phyloP scores from a whole-genome alignment of 768 basidiomycete species.

The Leucosporidium creatinivorum region DNA sequence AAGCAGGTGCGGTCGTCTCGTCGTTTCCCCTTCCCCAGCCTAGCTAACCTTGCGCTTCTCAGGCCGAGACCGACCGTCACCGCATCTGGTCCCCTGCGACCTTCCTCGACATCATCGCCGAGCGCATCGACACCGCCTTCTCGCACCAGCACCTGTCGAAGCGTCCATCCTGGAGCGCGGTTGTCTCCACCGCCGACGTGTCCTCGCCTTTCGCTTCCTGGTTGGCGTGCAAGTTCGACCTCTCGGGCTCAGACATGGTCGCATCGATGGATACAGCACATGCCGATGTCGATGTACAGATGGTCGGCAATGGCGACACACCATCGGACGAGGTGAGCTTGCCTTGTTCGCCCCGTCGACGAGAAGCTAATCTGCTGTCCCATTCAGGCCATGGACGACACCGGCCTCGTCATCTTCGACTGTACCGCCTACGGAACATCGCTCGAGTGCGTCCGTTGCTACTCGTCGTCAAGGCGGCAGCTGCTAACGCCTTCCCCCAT shows the following conservation, averaged over 20 bases:
- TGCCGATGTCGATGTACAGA: neutral
- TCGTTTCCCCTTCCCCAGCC: constrained; percentile 37
- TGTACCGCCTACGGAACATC: neutral
- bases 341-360: too few relatives aligned
- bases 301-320: neutral
- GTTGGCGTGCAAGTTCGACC: constrained; percentile 25
- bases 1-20: constrained; percentile 3
- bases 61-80: constrained; percentile 68
- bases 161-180: constrained; percentile 4
- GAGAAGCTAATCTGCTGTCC: too few relatives aligned
- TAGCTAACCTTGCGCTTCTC: constrained; percentile 28
- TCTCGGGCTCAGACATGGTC: neutral
- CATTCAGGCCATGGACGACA: neutral
- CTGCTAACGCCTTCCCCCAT: neutral
- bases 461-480: neutral
- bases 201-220: constrained; percentile 10
- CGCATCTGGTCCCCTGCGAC: constrained; percentile 68
- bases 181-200: neutral
- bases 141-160: neutral
- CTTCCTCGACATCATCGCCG: constrained; percentile 52
- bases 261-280: neutral
- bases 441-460: neutral
- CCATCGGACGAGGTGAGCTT: too few relatives aligned
- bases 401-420: constrained; percentile 21
- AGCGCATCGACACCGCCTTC: constrained; percentile 38